Conservation (phyloP, 2,329 filamentous ascomycete species). For the Raffaelea arxii region DNA sequence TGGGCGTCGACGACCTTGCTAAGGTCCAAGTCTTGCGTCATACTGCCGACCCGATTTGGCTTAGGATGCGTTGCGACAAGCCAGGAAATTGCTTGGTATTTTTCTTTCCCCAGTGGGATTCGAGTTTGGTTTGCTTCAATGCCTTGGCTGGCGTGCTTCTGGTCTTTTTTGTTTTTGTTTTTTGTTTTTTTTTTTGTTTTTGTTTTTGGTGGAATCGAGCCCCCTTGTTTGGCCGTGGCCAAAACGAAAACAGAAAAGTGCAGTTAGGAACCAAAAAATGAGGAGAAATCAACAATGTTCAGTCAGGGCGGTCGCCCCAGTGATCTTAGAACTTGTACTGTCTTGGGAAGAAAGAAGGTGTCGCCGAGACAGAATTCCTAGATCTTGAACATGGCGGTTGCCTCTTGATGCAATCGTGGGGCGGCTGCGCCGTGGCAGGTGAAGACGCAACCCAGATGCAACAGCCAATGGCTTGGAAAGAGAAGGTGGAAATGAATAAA, state of each 20-base stretch:
- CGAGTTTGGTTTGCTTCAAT: neutral
- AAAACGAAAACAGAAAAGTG: neutral
- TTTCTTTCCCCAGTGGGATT: neutral
- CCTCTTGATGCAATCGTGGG: constrained; percentile 9
- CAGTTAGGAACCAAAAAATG: neutral
- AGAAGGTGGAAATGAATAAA: neutral
- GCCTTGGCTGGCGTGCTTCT: neutral
- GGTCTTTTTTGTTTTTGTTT: neutral
- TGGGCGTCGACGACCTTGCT: constrained; percentile 17
- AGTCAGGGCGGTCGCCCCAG: constrained; percentile 10
- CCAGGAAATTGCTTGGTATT: neutral
- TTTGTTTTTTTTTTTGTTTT: neutral
- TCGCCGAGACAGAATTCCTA: constrained; percentile 16
- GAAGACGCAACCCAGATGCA: neutral
- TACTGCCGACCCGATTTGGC: constrained; percentile 5
- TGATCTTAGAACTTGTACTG: neutral
- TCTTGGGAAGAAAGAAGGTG: constrained; percentile 6
- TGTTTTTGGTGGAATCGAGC: neutral
- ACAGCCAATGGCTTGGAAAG: neutral
- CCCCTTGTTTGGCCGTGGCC: neutral
- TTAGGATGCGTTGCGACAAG: neutral
- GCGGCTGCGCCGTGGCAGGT: neutral
- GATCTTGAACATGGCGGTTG: constrained; percentile 17
- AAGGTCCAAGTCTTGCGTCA: constrained; percentile 11
- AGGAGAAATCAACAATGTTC: neutral